Base-by-base conservation (phyloP, 2,329 filamentous ascomycete species). In the Colletotrichum tropicicola region DNA sequence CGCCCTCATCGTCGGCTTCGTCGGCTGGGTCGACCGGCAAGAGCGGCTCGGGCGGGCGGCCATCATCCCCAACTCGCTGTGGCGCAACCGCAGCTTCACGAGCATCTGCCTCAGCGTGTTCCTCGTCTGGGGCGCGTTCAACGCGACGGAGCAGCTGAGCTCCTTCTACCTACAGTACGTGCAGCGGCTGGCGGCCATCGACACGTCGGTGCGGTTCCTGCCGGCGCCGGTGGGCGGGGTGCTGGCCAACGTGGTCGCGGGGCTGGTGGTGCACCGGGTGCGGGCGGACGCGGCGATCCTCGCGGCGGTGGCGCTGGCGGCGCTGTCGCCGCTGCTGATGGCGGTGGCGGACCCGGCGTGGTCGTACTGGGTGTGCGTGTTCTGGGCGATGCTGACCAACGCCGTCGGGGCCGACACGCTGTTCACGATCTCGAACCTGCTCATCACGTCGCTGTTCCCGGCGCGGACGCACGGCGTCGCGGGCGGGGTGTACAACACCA, bases 401-500 rank as follows among this genome's bases (percentile, higher is more conserved):
- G 77, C 78, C 1, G 67, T 80, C 13, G 72, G 71, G 8, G 72
- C 65, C 2, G 77, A 80, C 45, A 63, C 85, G 0, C 75, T 89
- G 0, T 89, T 87, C 68, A 89, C 85, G 0, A 82, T 88, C 0
- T 84, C 82, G 0, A 79, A 83, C 47, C 77, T 89, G 3, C 77
- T 88, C 3, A 83, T 89, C 4, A 82, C 83, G 0, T 81, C 85
- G 21, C 81, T 80, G 1, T 89, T 88, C 64, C 84, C 85, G 0
- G 73, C 79, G 0, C 76, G 85, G 13, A 83, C 80, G 3, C 87
- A 90, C 59, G 85, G 83, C 0, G 77, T 90, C 0, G 87, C 85
- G 0, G 87, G 87, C 0, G 87, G 82, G 0, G 85, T 89, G 0
- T 89, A 89, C 72, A 89, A 86, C 57, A 87, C 84, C 2, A 79